Evolutionary conservation across 2,329 filamentous ascomycete species (phyloP).

Genomic region (Phaeophleospora eucalypticola): DNA sequence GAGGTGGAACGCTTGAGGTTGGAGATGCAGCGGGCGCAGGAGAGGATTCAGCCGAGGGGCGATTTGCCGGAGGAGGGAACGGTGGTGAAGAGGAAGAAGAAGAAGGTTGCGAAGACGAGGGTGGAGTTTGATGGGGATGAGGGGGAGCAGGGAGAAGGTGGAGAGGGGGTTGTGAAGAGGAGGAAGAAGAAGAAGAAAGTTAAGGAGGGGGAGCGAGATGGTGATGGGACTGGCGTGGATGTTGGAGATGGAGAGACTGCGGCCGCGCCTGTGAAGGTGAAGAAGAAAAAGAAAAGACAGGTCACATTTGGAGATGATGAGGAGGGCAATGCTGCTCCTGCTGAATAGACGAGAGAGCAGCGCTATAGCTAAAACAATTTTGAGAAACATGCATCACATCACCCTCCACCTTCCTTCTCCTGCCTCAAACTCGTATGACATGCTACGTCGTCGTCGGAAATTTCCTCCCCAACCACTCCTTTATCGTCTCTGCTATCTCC

Average conservation of each 20-base stretch:
- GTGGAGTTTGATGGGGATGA: slow-evolving; percentile 11
- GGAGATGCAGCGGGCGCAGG: slow-evolving; percentile 82
- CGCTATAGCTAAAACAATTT: no score
- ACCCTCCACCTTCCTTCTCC: no score
- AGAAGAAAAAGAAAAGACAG: slow-evolving; percentile 41
- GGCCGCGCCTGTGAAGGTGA: slow-evolving; percentile 22
- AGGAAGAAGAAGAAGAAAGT: slow-evolving; percentile 41
- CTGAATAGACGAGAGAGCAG: no score
- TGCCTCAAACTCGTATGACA: no score
- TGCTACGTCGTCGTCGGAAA: no score
- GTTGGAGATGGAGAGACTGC: slow-evolving; percentile 11
- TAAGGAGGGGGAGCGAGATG: slow-evolving; percentile 15
- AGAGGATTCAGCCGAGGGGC: slow-evolving; percentile 68
- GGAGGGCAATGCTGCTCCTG: not conserved
- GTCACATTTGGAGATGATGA: slow-evolving; percentile 17
- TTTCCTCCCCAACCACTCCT: slow-evolving; percentile 26
- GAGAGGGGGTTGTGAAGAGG: slow-evolving; percentile 32
- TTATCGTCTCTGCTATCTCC: slow-evolving; percentile 21
- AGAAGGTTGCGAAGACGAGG: slow-evolving; percentile 25
- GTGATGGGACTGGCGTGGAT: slow-evolving; percentile 9
- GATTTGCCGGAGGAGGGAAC: slow-evolving; percentile 62
- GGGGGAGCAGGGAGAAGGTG: slow-evolving; percentile 14
- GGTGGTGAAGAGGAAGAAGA: slow-evolving; percentile 57
- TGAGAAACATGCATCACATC: no score
- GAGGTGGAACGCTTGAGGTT: slow-evolving; percentile 82